Evolutionary conservation across 306 rosid genomes (phyloP), one percentile per base, ranked within the genome.

Genomic region (Inga oerstediana): DNA sequence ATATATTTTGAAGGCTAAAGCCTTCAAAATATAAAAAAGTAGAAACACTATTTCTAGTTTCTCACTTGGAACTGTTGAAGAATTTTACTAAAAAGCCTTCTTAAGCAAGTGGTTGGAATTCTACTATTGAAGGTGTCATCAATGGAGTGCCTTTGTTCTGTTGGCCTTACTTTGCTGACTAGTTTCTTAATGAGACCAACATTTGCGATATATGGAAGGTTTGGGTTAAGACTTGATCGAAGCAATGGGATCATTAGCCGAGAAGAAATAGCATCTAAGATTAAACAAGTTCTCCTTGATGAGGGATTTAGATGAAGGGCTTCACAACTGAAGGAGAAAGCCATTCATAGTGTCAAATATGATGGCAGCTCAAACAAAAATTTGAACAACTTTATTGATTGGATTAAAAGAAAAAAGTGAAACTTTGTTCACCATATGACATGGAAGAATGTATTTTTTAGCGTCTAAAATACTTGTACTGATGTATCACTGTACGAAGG

Each of bases 81-180:
- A 46, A 8, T 46, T 46, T 46, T 46, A 46, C 51, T 8, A 46
- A 12, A 46, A 46, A 46, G 30, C 27, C 27, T 85, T 85, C 75
- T 44, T 85, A 7, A 85, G 88, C 64, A 85, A 80, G 6, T 85
- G 88, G 82, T 70, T 85, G 87, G 84, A 85, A 85, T 68, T 85
- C 82, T 46, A 85, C 87, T 15, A 56, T 85, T 54, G 87, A 85
- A 76, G 84, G 79, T 24, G 37, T 82, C 64, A 61, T 37, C 22
- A 80, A 22, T 75, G 84, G 87, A 11, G 70, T 76, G 9, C 81
- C 84, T 10, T 80, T 84, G 52, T 45, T 76, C 9, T 84, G 84
- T 22, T 84, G 87, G 84, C 87, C 82, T 58, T 84, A 46, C 68
- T 75, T 85, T 69, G 84, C 79, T 75, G 84, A 85, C 39, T 82